Evolutionary conservation across 169 alveolate genomes (phyloP).

Genomic region (Eimeria acervulina): DNA sequence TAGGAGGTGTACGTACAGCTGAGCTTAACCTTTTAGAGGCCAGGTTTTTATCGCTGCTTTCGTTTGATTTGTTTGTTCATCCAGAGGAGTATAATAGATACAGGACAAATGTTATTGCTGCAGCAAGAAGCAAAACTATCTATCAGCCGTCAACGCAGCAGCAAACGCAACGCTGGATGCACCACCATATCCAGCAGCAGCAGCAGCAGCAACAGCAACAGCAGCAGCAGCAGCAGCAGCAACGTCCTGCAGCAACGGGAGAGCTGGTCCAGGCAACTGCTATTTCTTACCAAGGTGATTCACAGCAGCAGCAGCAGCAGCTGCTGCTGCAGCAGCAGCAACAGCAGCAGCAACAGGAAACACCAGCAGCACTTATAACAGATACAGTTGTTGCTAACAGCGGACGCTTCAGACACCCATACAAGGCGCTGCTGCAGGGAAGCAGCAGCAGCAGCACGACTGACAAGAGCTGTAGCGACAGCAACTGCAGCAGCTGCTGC

Average conservation of each 20-base stretch:
- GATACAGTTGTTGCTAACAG: neutral
- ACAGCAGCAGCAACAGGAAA: neutral
- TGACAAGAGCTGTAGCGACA: conserved; percentile 16
- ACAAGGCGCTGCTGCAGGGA: neutral
- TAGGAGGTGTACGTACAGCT: conserved; percentile 96
- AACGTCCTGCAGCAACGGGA: too few species aligned
- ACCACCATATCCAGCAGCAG: neutral
- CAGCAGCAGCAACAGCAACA: conserved; percentile 20
- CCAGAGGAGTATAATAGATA: conserved; percentile 93
- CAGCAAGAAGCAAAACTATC: conserved; percentile 76
- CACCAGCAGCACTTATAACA: neutral
- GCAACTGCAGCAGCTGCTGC: conserved; percentile 41
- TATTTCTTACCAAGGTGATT: too few species aligned
- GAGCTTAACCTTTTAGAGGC: conserved; percentile 95
- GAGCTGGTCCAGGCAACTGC: too few species aligned
- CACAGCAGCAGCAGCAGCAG: conserved; percentile 74
- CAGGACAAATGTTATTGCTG: conserved; percentile 88
- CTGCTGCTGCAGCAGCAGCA: neutral
- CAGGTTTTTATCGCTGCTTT: conserved; percentile 91
- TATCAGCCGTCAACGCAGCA: neutral
- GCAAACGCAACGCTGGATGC: neutral
- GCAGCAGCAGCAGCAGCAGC: too few species aligned
- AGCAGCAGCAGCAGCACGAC: conserved; percentile 18
- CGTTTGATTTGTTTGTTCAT: conserved; percentile 92
- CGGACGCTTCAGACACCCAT: neutral